Evolutionary conservation across 805 yeast genomes (phyloP), one percentile per base, ranked within the genome.

Genomic region (Candida awuae): DNA sequence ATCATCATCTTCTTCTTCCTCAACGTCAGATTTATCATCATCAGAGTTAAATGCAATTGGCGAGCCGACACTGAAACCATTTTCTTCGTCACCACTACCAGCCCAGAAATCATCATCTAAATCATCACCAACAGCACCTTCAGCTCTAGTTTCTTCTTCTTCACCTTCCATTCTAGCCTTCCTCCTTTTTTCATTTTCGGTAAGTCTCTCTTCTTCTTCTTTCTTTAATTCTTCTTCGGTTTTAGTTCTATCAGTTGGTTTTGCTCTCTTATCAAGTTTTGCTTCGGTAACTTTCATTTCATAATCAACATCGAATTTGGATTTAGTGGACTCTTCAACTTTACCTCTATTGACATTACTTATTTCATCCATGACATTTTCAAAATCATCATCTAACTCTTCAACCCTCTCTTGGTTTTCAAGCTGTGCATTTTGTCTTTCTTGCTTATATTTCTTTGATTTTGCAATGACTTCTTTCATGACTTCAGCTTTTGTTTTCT

Each of bases 391-490:
- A 59, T 84, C 90, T 47, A 84, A 67, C 46, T 77, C 83, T 51
- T 66, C 66, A 37, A 84, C 77, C 23, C 76, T 68, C 37, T 71
- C 77, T 53, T 75, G 79, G 12, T 74, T 62, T 52, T 71, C 66
- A 40, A 72, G 76, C 49, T 80, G 80, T 38, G 73, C 67, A 53
- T 68, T 62, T 59, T 84, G 90, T 58, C 92, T 75, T 57, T 82
- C 84, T 26, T 78, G 79, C 52, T 80, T 83, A 59, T 82, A 73
- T 51, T 72, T 78, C 52, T 84, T 84, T 14, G 92, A 80, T 59
- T 84, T 84, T 27, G 92, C 86, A 42, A 84, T 84, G 34, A 84
- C 73, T 55, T 84, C 94, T 48, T 80, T 74, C 94, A 84, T 84
- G 28, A 84, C 90, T 58, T 84, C 94, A 28, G 83, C 81, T 53